Evolutionary conservation across 371 early-diverging fungal genomes (phyloP).

Genomic region (Mucor sp.): DNA sequence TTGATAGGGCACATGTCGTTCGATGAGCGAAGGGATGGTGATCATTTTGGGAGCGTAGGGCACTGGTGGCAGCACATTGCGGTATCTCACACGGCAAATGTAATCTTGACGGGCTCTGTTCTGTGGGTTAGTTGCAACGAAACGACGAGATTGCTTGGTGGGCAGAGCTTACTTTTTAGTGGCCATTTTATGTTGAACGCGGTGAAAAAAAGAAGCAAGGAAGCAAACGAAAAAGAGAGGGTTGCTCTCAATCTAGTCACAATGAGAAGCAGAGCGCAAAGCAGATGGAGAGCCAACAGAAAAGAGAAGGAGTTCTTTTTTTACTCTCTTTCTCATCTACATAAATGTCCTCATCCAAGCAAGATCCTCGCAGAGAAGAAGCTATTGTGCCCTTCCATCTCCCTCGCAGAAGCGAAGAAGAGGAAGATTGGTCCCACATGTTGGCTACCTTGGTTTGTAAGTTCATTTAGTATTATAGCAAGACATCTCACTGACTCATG

Average conservation of each 20-base stretch:
- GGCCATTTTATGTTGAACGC: constrained; percentile 6
- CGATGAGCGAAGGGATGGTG: constrained; percentile 55
- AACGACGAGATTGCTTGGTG: neutral
- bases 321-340: neutral
- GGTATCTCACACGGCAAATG: constrained; percentile 74
- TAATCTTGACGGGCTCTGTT: constrained; percentile 69
- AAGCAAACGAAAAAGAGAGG: neutral
- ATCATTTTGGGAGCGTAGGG: constrained; percentile 87
- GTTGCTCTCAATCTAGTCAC: neutral
- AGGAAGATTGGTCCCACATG: constrained; percentile 33
- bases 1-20: constrained; percentile 66
- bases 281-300: neutral
- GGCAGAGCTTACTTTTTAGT: constrained; percentile 27
- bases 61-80: constrained; percentile 78
- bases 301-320: neutral
- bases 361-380: constrained; percentile 47
- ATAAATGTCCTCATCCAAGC: constrained; percentile 41
- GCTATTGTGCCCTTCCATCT: constrained; percentile 48
- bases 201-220: neutral
- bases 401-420: constrained; percentile 30
- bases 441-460: constrained; percentile 45
- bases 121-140: constrained; percentile 33
- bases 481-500: neutral
- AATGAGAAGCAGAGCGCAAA: neutral
- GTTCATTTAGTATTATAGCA: no score